A percentile compares a stretch with the other conserved stretches of the same genome.
These are phyloP conservation scores for Brassica juncea DNA, from an alignment of 345 rosid genomes.

Conservation along the genomic window DNA sequence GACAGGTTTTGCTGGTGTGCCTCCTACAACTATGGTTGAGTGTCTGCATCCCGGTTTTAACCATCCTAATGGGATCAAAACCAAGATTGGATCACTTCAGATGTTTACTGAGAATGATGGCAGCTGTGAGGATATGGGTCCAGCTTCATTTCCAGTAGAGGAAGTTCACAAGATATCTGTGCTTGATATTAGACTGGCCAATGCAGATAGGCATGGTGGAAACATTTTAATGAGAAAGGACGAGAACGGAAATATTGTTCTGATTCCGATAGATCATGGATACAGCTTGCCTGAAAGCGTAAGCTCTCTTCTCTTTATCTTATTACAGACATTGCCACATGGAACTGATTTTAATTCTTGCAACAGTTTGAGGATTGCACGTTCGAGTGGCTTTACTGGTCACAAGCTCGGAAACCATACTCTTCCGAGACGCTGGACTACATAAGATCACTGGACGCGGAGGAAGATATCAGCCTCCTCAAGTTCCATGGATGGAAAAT, in stretches of 20 bases:
- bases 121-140: slow-evolving; percentile 91
- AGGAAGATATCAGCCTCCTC: slow-evolving; percentile 64
- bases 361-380: slow-evolving; percentile 92
- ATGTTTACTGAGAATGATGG: slow-evolving; percentile 73
- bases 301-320: slow-evolving; percentile 24
- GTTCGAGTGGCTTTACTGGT: slow-evolving; percentile 94
- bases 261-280: slow-evolving; percentile 89
- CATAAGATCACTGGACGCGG: slow-evolving; percentile 69
- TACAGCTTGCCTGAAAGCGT: slow-evolving; percentile 88
- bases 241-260: slow-evolving; percentile 49
- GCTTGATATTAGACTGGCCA: slow-evolving; percentile 83
- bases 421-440: slow-evolving; percentile 56
- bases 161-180: slow-evolving; percentile 92
- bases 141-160: slow-evolving; percentile 62
- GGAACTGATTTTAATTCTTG: neutral
- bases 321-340: neutral
- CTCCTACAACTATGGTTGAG: slow-evolving; percentile 72
- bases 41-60: slow-evolving; percentile 75
- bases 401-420: slow-evolving; percentile 72
- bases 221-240: slow-evolving; percentile 66
- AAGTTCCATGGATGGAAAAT: slow-evolving; percentile 79
- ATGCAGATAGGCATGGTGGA: slow-evolving; percentile 89
- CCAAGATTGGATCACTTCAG: slow-evolving; percentile 82
- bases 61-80: slow-evolving; percentile 51
- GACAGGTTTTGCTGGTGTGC: slow-evolving; percentile 83